Percentiles rank a stretch among this genome's conserved stretches.
Conservation (phyloP, 441 rosid species). For the Brassica hybrid region DNA sequence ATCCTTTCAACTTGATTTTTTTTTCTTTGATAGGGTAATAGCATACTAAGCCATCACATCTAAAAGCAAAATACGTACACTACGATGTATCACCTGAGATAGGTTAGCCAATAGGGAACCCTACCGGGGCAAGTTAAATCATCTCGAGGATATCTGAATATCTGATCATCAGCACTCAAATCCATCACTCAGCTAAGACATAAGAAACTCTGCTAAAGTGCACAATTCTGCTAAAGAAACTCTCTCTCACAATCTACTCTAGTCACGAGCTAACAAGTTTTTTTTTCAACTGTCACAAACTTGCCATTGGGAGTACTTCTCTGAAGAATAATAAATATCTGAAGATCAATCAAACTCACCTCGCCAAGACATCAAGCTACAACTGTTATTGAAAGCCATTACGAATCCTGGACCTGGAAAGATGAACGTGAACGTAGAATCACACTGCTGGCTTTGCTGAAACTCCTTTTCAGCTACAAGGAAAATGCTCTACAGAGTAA, state of each 20-base stretch:
- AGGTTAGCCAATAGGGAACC: conserved; percentile 72
- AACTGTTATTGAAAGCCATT: conserved; percentile 74
- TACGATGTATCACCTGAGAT: conserved; percentile 58
- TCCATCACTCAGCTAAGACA: conserved; percentile 27
- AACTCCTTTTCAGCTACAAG: background rate
- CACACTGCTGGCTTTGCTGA: background rate
- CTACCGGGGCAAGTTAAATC: conserved; percentile 57
- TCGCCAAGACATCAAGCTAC: conserved; percentile 75
- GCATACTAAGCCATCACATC: background rate
- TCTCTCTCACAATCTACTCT: no score
- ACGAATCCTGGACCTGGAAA: conserved; percentile 65
- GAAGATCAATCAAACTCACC: conserved; percentile 48
- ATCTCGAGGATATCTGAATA: conserved; percentile 68
- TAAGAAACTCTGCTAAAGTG: background rate
- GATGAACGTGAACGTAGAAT: conserved; percentile 16
- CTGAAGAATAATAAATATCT: background rate
- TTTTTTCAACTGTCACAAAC: conserved; percentile 1
- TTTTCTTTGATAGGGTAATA: no score
- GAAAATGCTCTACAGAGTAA: background rate
- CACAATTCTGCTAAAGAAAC: background rate
- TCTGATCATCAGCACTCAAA: conserved; percentile 54
- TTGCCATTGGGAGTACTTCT: background rate
- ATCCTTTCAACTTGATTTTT: background rate
- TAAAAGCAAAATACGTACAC: background rate
- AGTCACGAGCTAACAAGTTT: background rate